phyloP scores from a whole-genome alignment of 129 eudicot species.

The Tanacetum coccineum region DNA sequence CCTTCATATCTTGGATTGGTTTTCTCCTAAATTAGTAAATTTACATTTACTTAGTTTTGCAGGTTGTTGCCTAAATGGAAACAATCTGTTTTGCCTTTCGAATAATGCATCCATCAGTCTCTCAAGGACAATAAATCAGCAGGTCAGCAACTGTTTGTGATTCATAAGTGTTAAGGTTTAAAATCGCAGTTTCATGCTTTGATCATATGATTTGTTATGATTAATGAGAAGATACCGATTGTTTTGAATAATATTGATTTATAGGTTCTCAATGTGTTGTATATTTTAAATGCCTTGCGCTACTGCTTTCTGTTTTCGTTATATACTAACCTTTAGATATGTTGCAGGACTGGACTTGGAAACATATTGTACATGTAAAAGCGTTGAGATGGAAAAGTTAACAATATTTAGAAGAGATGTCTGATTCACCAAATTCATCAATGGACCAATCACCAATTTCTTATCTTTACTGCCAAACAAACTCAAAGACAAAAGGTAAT shows the following conservation, averaged over 20 bases:
- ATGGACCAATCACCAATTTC: conserved; percentile 37
- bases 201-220: no score
- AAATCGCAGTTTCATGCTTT: no score
- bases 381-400: conserved; percentile 40
- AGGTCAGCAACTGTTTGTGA: conserved; percentile 15
- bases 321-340: conserved; percentile 21
- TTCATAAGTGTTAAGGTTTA: not conserved
- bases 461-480: conserved; percentile 52
- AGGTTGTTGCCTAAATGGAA: no score
- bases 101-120: no score
- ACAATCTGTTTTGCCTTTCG: no score
- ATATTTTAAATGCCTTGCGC: not conserved
- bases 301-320: not conserved
- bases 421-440: no score
- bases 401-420: conserved; percentile 36
- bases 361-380: not conserved
- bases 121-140: no score
- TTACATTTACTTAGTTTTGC: no score
- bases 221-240: no score
- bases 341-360: conserved; percentile 18
- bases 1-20: no score
- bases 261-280: not conserved
- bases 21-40: no score
- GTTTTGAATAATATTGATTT: not conserved
- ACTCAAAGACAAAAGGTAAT: conserved; percentile 61